Evolutionary conservation across 164 flowering plant species (phyloP).

Genomic region (Vitis amurensis): DNA sequence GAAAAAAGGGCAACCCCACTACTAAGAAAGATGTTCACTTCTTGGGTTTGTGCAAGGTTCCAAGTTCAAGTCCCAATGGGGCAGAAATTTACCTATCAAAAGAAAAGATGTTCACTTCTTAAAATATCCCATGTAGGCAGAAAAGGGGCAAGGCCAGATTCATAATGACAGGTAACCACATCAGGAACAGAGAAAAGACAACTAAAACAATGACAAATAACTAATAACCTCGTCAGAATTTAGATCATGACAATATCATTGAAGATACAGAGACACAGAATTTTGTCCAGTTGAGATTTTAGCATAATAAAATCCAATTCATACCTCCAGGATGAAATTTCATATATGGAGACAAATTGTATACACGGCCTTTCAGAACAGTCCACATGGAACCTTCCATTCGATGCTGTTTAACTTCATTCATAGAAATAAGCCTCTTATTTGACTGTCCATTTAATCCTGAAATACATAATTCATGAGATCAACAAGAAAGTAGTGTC

Average conservation of each 20-base stretch:
- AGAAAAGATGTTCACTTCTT: too few species aligned
- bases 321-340: slow-evolving; percentile 99
- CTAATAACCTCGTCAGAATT: not conserved
- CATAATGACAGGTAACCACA: not conserved
- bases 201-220: not conserved
- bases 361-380: slow-evolving; percentile 92
- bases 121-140: too few species aligned
- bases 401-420: slow-evolving; percentile 82
- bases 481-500: not conserved
- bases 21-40: too few species aligned
- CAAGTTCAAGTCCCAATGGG: too few species aligned
- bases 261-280: not conserved
- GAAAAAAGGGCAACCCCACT: not conserved
- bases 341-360: slow-evolving; percentile 90
- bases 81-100: too few species aligned
- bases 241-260: not conserved
- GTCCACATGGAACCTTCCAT: slow-evolving; percentile 91
- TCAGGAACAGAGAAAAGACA: not conserved
- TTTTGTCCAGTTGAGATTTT: not conserved
- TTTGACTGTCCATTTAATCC: slow-evolving; percentile 90
- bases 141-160: too few species aligned
- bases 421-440: slow-evolving; percentile 75
- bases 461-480: slow-evolving; percentile 24
- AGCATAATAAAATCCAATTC: slow-evolving; percentile 4
- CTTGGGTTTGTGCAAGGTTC: too few species aligned